Base-by-base conservation (phyloP, 371 early-diverging fungal genomes). In the Mucor irregularis region DNA sequence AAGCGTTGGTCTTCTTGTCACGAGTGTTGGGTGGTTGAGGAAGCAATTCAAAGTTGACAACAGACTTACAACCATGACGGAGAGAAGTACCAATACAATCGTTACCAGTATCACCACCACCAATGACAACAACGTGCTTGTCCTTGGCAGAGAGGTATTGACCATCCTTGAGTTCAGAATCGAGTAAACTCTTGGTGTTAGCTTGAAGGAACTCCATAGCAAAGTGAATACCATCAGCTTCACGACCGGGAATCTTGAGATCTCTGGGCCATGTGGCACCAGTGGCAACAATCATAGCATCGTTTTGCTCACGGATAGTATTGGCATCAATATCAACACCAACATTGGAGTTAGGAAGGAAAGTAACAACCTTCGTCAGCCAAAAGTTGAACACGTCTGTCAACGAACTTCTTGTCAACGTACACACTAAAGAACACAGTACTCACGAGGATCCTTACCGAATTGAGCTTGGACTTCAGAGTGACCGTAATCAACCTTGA, bases 221-320 rank as follows among this genome's bases (percentile, higher is more conserved):
- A 81, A 94, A 98, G 80, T 96, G 93, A 58, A 97, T 88, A 56
- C 96, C 96, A 51, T 91, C 82, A 53, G 89, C 68, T 53, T 90
- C 79, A 38, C 97, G 87, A 67, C 91, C 90, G 24, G 92, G 90
- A 51, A 96, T 93, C 53, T 85, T 79, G 62, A 98, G 78, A 66
- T 96, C 96, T 42, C 97, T 88, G 13, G 98, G 98, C 95, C 95
- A 94, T 4, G 97, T 97, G 9, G 98, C 94, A 28, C 98, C 98
- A 24, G 92, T 94, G 24, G 96, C 94, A 26, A 98, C 62, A 56
- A 98, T 67, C 49, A 97, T 43, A 2, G 90, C 93, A 69, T 98
- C 96, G 64, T 87, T 86, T 46, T 81, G 68, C 2, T 52, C 64
- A 38, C 79, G 77, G 48, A 98, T 69, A 16, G 80, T 71, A 13